Evolutionary conservation across 164 flowering plant species (phyloP).

Genomic region (Taxillus chinensis): DNA sequence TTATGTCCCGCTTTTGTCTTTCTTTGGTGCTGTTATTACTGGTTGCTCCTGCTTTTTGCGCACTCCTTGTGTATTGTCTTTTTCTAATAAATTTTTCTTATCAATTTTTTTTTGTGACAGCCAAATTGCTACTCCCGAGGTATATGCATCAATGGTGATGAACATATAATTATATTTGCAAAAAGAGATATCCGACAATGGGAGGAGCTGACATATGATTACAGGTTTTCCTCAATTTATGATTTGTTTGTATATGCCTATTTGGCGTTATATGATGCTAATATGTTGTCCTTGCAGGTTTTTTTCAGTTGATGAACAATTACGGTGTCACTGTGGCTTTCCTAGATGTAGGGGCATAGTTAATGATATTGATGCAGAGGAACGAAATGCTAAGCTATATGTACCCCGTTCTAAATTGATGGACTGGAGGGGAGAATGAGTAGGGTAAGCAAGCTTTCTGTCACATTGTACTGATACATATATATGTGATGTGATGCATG

Average conservation of each 20-base stretch:
- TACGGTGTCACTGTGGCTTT: constrained; percentile 83
- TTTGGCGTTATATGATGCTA: background rate
- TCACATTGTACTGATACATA: no score
- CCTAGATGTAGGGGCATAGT: constrained; percentile 88
- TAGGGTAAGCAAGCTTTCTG: background rate
- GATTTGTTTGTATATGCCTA: background rate
- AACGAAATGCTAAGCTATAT: constrained; percentile 46
- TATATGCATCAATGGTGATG: constrained; percentile 71
- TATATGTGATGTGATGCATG: no score
- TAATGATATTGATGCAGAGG: constrained; percentile 78
- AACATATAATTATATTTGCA: constrained; percentile 94
- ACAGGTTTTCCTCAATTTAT: constrained; percentile 47
- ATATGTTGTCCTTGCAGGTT: constrained; percentile 37
- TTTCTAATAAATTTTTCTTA: no score
- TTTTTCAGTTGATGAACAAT: constrained; percentile 67
- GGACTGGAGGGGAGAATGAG: constrained; percentile 50
- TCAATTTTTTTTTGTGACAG: constrained; percentile 31
- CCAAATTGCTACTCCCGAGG: constrained; percentile 97
- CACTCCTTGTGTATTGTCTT: no score
- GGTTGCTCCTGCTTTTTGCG: no score
- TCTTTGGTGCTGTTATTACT: no score
- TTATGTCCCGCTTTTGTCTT: no score
- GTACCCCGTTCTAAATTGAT: constrained; percentile 68
- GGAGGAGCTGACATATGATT: constrained; percentile 98
- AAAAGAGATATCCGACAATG: constrained; percentile 84